A percentile compares a stretch with the other conserved stretches of the same genome.
Conservation (phyloP, 371 early-diverging fungal genomes). For the Lichtheimia ramosa region DNA sequence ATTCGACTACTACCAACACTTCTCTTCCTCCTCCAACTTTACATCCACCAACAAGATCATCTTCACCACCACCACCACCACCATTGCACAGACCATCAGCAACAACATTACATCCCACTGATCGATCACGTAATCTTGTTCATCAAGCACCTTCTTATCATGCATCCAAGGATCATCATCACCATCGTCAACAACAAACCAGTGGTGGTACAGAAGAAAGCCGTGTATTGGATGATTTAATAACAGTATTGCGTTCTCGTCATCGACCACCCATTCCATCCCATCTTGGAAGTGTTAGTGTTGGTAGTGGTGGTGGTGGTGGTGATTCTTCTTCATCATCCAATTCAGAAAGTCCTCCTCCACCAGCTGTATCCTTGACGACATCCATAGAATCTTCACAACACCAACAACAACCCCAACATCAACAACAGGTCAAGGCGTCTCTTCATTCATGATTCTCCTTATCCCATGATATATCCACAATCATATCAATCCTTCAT, state of each 20-base stretch:
- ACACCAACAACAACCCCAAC: neutral
- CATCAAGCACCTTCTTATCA: neutral
- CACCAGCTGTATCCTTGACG: neutral
- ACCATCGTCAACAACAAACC: neutral
- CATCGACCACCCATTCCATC: constrained; percentile 20
- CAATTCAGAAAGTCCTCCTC: constrained; percentile 1
- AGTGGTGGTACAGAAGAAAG: constrained; percentile 7
- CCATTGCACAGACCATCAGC: neutral
- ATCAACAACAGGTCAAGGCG: neutral
- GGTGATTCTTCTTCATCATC: constrained; percentile 4
- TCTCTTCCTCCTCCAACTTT: neutral
- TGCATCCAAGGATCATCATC: constrained; percentile 2
- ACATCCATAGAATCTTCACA: neutral
- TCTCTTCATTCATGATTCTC: neutral
- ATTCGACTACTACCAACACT: neutral
- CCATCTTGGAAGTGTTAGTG: constrained; percentile 6
- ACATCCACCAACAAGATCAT: neutral
- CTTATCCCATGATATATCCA: neutral
- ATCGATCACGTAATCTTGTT: constrained; percentile 1
- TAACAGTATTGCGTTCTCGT: constrained; percentile 15
- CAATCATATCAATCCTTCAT: neutral
- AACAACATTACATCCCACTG: constrained; percentile 7
- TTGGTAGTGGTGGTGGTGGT: neutral
- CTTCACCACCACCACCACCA: constrained; percentile 4
- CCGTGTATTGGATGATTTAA: constrained; percentile 20